Conservation (phyloP, 2,329 filamentous ascomycete species). For the Paramyrothecium sp. region DNA sequence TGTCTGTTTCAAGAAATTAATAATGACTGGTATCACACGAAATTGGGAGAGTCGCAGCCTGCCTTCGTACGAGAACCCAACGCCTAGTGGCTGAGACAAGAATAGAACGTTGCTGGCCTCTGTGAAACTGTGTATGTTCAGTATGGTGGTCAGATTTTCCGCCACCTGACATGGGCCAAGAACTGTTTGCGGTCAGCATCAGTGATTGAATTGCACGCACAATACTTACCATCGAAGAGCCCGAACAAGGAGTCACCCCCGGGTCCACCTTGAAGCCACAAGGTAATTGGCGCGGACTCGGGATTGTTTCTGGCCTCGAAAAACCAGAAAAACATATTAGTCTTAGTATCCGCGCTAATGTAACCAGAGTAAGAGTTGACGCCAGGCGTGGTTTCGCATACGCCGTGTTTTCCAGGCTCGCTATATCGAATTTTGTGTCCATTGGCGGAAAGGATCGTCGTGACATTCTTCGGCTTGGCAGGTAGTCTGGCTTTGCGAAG, state of each 20-base stretch:
- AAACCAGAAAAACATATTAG: conserved; percentile 20
- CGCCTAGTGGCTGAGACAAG: conserved; percentile 10
- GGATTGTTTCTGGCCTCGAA: conserved; percentile 20
- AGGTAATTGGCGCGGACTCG: conserved; percentile 32
- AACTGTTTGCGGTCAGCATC: background rate
- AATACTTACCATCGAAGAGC: conserved; percentile 4
- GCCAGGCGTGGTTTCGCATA: conserved; percentile 38
- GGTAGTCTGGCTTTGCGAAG: background rate
- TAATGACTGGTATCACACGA: background rate
- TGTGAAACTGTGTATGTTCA: conserved; percentile 9
- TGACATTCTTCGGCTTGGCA: conserved; percentile 1
- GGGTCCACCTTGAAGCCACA: conserved; percentile 60
- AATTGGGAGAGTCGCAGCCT: background rate
- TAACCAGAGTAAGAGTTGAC: conserved; percentile 47
- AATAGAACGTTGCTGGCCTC: conserved; percentile 10
- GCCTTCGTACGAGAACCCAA: background rate
- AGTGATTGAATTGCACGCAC: background rate
- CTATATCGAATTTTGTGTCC: conserved; percentile 11
- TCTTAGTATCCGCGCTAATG: conserved; percentile 13
- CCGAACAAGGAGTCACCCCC: conserved; percentile 33
- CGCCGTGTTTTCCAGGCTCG: conserved; percentile 41
- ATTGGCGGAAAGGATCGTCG: conserved; percentile 4
- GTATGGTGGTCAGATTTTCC: conserved; percentile 7
- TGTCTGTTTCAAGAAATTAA: background rate
- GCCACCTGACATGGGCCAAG: conserved; percentile 9